These are phyloP conservation scores for Microdochium nivale DNA, from an alignment of 2,329 filamentous ascomycete species.

Conservation along the genomic window DNA sequence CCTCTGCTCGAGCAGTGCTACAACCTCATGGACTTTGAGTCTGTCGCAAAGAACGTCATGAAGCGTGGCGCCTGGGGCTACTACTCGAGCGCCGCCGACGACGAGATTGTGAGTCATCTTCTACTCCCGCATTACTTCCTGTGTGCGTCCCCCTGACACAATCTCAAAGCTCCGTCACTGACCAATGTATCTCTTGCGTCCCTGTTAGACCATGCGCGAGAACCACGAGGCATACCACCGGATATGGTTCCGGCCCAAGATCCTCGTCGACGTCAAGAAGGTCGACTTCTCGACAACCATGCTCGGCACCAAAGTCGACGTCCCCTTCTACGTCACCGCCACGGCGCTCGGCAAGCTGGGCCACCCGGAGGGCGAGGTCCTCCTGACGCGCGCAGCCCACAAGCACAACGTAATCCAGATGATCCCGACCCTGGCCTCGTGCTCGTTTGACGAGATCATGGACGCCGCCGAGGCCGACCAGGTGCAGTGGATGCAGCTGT, in stretches of 20 bases:
- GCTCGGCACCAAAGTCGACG: constrained; percentile 75
- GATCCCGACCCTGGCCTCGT: constrained; percentile 95
- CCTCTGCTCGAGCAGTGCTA: constrained; percentile 81
- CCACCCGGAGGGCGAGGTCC: constrained; percentile 85
- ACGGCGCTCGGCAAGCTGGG: constrained; percentile 94
- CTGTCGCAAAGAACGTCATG: constrained; percentile 83
- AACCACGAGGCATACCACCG: constrained; percentile 96
- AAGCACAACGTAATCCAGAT: constrained; percentile 93
- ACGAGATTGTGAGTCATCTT: constrained; percentile 62
- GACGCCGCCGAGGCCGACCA: constrained; percentile 75
- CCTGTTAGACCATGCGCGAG: constrained; percentile 72
- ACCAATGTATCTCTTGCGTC: neutral
- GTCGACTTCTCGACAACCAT: constrained; percentile 87
- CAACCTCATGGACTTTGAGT: constrained; percentile 93
- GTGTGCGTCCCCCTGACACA: no score
- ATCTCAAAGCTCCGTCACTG: no score
- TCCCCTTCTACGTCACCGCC: constrained; percentile 94
- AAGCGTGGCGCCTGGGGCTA: constrained; percentile 97
- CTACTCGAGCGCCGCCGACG: constrained; percentile 88
- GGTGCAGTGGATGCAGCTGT: constrained; percentile 93
- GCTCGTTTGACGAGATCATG: constrained; percentile 94
- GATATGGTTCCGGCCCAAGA: constrained; percentile 87
- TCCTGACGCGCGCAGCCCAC: constrained; percentile 74
- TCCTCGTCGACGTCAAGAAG: constrained; percentile 83
- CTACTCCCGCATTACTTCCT: neutral